These are phyloP conservation scores for Fusarium miscanthi DNA, from an alignment of 2,329 filamentous ascomycete species.

Conservation along the genomic window DNA sequence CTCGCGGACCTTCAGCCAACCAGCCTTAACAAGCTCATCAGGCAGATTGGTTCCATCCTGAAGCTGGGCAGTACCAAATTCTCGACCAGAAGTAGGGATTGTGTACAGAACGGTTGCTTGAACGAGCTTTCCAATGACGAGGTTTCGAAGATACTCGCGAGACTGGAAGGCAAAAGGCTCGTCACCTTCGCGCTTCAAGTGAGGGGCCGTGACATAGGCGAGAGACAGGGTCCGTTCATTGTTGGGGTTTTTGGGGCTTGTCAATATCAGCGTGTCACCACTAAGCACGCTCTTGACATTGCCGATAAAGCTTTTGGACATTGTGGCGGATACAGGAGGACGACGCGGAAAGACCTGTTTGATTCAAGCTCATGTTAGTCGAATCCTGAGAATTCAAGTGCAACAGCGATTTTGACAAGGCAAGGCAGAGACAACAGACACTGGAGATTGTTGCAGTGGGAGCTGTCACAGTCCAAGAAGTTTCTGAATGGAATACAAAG, in stretches of 20 bases:
- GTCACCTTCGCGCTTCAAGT: conserved; percentile 87
- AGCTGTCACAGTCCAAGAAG: background rate
- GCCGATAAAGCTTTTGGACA: conserved; percentile 69
- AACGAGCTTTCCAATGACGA: conserved; percentile 86
- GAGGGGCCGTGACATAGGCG: conserved; percentile 90
- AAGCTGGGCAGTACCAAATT: conserved; percentile 86
- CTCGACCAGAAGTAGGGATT: conserved; percentile 84
- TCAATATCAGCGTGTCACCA: conserved; percentile 89
- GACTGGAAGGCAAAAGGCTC: conserved; percentile 95
- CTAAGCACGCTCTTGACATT: conserved; percentile 95
- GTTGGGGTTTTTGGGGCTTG: conserved; percentile 81
- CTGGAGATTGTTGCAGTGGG: too few species aligned
- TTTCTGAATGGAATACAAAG: background rate
- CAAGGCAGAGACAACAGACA: background rate
- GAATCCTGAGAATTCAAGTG: background rate
- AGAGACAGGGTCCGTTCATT: conserved; percentile 89
- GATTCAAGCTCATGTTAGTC: conserved; percentile 27
- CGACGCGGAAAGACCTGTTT: conserved; percentile 36
- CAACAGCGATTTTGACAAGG: background rate
- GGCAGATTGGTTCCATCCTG: conserved; percentile 82
- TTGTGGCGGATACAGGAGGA: conserved; percentile 48
- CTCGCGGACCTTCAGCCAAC: conserved; percentile 93
- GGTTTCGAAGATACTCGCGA: conserved; percentile 87
- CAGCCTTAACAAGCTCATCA: conserved; percentile 85
- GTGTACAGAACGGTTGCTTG: conserved; percentile 89